A percentile compares a stretch with the other conserved stretches of the same genome.
Conservation (phyloP, 1,139 yeast species). For the Geotrichum candidum region DNA sequence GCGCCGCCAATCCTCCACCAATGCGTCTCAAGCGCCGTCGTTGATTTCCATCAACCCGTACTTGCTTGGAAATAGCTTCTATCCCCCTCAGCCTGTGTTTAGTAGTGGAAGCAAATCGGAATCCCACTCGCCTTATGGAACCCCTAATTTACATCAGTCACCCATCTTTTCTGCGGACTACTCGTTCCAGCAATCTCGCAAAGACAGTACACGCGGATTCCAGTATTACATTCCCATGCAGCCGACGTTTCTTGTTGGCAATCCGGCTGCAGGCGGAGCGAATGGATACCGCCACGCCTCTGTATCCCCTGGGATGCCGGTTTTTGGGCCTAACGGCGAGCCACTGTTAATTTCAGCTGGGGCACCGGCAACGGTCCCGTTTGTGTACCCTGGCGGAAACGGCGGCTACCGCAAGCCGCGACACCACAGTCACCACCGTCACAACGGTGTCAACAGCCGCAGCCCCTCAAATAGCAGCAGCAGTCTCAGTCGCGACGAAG, state of each 20-base stretch:
- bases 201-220: background rate
- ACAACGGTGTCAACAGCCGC: background rate
- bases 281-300: background rate
- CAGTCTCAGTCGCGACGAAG: background rate
- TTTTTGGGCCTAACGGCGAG: background rate
- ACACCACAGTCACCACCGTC: background rate
- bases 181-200: background rate
- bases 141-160: background rate
- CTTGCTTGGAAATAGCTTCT: background rate
- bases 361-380: background rate
- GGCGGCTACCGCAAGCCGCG: background rate
- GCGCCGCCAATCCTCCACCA: constrained; percentile 20
- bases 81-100: background rate
- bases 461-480: background rate
- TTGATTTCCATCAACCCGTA: background rate
- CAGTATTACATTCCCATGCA: background rate
- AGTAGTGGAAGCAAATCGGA: background rate
- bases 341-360: background rate
- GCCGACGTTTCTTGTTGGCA: background rate
- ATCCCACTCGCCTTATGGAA: background rate
- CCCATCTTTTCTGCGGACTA: constrained; percentile 24
- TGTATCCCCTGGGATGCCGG: background rate
- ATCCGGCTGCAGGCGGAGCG: background rate
- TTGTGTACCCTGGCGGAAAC: background rate
- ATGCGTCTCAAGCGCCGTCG: background rate